phyloP scores from a whole-genome alignment of 768 basidiomycete species.

The Peribolospora baueri region DNA sequence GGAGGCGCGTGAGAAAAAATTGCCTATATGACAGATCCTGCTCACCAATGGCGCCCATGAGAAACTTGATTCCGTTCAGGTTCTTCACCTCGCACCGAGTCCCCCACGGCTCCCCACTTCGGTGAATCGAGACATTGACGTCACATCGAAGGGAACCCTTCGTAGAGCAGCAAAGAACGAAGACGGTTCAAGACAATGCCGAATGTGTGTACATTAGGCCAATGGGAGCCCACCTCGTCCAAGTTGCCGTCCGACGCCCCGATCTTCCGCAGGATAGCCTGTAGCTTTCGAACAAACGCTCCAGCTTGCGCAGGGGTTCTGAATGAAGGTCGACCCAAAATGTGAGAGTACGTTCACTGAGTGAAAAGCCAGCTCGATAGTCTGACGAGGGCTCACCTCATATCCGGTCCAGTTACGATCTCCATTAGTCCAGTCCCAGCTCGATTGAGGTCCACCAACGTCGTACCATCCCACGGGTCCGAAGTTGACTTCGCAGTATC shows the following conservation, averaged over 20 bases:
- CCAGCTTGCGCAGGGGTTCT: conserved; percentile 72
- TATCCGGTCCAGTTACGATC: conserved; percentile 82
- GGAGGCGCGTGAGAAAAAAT: neutral
- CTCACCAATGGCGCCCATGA: conserved; percentile 59
- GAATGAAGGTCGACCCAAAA: neutral
- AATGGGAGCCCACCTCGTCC: conserved; percentile 45
- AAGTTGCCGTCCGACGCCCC: conserved; percentile 87
- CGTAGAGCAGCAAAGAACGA: neutral
- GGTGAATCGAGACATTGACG: conserved; percentile 78
- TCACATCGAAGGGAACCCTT: conserved; percentile 88
- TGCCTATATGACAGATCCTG: neutral
- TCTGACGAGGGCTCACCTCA: conserved; percentile 27
- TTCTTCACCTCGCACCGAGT: conserved; percentile 95
- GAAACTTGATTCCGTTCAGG: conserved; percentile 67
- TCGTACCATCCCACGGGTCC: conserved; percentile 20
- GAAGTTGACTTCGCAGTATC: conserved; percentile 72
- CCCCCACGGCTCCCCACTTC: conserved; percentile 29
- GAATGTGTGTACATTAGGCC: neutral
- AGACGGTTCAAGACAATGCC: neutral
- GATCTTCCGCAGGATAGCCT: conserved; percentile 52
- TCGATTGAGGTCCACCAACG: conserved; percentile 65
- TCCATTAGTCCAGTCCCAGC: conserved; percentile 79
- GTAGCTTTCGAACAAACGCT: conserved; percentile 58
- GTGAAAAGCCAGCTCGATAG: neutral
- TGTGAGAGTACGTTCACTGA: neutral